Percentiles rank a stretch among this genome's conserved stretches.
Evolutionary conservation across 1,284 basidiomycete species (phyloP).

Genomic region (Tranzscheliella williamsii): DNA sequence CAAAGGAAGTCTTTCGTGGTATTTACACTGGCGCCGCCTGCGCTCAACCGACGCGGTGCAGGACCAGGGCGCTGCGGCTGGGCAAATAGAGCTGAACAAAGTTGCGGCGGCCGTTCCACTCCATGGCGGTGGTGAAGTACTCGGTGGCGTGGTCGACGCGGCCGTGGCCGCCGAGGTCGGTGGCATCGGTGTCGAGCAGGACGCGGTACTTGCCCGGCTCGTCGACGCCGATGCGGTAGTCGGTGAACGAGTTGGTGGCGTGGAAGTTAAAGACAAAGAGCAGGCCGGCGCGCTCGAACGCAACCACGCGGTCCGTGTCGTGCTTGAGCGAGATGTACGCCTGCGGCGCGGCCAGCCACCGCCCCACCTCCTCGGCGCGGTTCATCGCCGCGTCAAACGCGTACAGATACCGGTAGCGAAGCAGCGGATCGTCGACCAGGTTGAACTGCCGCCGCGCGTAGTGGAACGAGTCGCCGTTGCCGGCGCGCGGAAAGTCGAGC

Average conservation of each 20-base stretch:
- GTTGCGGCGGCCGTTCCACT: conserved; percentile 89
- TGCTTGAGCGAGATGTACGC: conserved; percentile 73
- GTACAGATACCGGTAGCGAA: conserved; percentile 91
- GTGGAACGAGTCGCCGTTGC: conserved; percentile 95
- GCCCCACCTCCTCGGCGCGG: conserved; percentile 73
- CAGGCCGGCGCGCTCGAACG: conserved; percentile 87
- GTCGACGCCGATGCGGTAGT: conserved; percentile 90
- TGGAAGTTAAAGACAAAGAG: conserved; percentile 98
- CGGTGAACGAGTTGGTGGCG: conserved; percentile 80
- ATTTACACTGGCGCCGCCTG: no score
- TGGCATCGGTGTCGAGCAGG: conserved; percentile 76
- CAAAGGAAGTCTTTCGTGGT: no score
- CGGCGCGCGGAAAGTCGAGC: conserved; percentile 96
- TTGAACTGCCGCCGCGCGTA: conserved; percentile 87
- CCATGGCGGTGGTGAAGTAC: conserved; percentile 81
- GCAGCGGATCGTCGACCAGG: conserved; percentile 78
- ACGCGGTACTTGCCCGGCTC: conserved; percentile 82
- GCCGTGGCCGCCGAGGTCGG: conserved; percentile 83
- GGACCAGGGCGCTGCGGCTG: conserved; percentile 73
- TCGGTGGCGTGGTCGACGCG: conserved; percentile 70
- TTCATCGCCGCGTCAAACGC: conserved; percentile 96
- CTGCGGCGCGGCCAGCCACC: conserved; percentile 83
- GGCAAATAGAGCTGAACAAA: conserved; percentile 73
- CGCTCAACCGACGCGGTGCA: conserved; percentile 56
- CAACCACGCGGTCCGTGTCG: conserved; percentile 72